These are phyloP conservation scores for Xylariales sp. DNA, from an alignment of 2,329 filamentous ascomycete species.

Conservation along the genomic window DNA sequence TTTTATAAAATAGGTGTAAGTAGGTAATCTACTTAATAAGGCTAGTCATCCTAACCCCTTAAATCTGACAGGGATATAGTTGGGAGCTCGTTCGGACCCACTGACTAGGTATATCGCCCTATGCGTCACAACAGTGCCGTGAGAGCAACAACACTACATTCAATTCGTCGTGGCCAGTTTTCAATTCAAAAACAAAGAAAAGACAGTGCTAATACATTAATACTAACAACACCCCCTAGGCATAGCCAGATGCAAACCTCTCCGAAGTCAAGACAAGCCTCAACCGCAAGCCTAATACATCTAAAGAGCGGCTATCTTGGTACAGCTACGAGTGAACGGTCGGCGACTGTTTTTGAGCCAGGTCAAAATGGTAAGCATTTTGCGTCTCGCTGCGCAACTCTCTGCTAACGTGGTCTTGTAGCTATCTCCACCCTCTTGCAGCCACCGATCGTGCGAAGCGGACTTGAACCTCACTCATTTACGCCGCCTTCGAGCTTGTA, in stretches of 20 bases:
- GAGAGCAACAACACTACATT: too few species aligned
- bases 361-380: slow-evolving; percentile 73
- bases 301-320: not conserved
- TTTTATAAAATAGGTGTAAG: too few species aligned
- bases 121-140: too few species aligned
- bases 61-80: too few species aligned
- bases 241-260: slow-evolving; percentile 16
- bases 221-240: slow-evolving; percentile 4
- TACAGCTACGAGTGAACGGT: slow-evolving; percentile 54
- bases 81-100: too few species aligned
- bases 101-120: too few species aligned
- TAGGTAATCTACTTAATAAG: too few species aligned
- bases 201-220: slow-evolving; percentile 2
- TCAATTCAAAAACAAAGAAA: not conserved
- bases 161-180: too few species aligned
- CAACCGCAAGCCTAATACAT: slow-evolving; percentile 11
- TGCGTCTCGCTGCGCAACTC: slow-evolving; percentile 13
- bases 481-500: slow-evolving; percentile 64
- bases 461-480: slow-evolving; percentile 81
- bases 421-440: slow-evolving; percentile 90
- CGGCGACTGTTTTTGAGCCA: slow-evolving; percentile 73
- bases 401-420: slow-evolving; percentile 16
- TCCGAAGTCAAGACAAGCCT: slow-evolving; percentile 19
- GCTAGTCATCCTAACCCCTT: too few species aligned
- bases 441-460: slow-evolving; percentile 87